Evolutionary conservation across 1,284 basidiomycete species (phyloP).

Genomic region (Trametes sp.): DNA sequence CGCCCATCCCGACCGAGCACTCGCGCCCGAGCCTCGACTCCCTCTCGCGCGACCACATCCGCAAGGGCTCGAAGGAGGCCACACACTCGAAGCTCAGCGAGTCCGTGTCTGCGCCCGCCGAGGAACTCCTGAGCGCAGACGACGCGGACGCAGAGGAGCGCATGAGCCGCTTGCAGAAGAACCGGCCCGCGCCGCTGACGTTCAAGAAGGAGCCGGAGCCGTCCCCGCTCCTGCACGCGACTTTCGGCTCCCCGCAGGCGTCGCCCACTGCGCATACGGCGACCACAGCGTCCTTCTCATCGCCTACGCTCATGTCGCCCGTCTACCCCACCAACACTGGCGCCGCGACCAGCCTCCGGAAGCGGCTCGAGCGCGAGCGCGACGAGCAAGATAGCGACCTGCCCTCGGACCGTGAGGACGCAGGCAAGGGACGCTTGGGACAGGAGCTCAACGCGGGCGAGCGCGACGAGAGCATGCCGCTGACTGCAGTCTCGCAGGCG

Average conservation of each 20-base stretch:
- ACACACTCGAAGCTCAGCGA: slow-evolving; percentile 23
- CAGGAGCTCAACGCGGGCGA: slow-evolving; percentile 49
- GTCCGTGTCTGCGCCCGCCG: slow-evolving; percentile 12
- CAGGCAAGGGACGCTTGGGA: slow-evolving; percentile 18
- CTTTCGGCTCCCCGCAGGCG: slow-evolving; percentile 56
- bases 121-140: slow-evolving; percentile 8
- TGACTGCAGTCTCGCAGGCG: slow-evolving; percentile 23
- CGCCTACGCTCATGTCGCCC: slow-evolving; percentile 32
- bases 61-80: slow-evolving; percentile 24
- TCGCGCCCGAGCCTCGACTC: slow-evolving; percentile 35
- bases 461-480: slow-evolving; percentile 37
- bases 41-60: slow-evolving; percentile 10
- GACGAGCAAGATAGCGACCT: slow-evolving; percentile 16
- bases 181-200: slow-evolving; percentile 30
- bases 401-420: slow-evolving; percentile 3
- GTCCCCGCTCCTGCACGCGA: slow-evolving; percentile 62
- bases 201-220: slow-evolving; percentile 25
- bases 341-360: slow-evolving; percentile 46
- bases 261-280: slow-evolving; percentile 42
- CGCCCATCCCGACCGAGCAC: slow-evolving; percentile 44
- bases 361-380: slow-evolving; percentile 45
- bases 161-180: slow-evolving; percentile 28
- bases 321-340: slow-evolving; percentile 29
- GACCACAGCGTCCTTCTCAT: slow-evolving; percentile 33
- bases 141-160: slow-evolving; percentile 6